A percentile compares a stretch with the other conserved stretches of the same genome.
These are phyloP conservation scores for Podospora australis DNA, from an alignment of 495 filamentous ascomycete genomes.

Conservation along the genomic window DNA sequence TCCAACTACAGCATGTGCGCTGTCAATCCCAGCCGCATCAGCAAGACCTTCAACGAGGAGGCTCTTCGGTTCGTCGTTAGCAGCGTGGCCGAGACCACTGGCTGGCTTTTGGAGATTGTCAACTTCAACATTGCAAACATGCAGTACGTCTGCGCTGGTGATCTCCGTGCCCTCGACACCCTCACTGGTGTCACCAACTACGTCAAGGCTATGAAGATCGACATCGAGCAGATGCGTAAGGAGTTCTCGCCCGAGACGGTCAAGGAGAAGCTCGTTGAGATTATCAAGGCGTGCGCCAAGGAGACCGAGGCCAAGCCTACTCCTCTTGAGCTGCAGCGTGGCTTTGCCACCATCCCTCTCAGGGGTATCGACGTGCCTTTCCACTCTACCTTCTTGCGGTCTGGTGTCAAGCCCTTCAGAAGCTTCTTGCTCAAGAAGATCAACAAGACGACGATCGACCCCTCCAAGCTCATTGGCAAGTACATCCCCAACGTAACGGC, in stretches of 20 bases:
- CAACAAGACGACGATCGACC: constrained; percentile 95
- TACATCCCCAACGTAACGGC: constrained; percentile 99
- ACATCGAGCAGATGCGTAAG: constrained; percentile 86
- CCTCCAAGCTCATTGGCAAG: constrained; percentile 91
- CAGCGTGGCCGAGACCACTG: constrained; percentile 84
- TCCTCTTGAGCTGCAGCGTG: constrained; percentile 82
- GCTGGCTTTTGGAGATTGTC: constrained; percentile 96
- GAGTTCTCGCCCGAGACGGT: constrained; percentile 68
- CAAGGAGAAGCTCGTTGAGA: constrained; percentile 42
- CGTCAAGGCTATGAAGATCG: constrained; percentile 90
- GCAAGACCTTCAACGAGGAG: constrained; percentile 95
- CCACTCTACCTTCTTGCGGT: constrained; percentile 95
- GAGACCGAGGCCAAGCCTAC: constrained; percentile 81
- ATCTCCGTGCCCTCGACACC: constrained; percentile 91
- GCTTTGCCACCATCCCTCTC: constrained; percentile 94
- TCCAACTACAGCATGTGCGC: constrained; percentile 99
- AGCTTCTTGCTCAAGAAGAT: constrained; percentile 98
- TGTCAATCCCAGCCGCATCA: constrained; percentile 95
- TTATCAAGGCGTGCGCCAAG: constrained; percentile 78
- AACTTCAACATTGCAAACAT: constrained; percentile 98
- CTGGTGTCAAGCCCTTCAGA: constrained; percentile 96
- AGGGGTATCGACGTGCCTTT: constrained; percentile 97
- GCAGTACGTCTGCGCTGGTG: constrained; percentile 97
- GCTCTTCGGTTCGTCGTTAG: constrained; percentile 92
- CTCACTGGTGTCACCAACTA: constrained; percentile 89